Base-by-base conservation (phyloP, 495 filamentous ascomycete genomes). In the Neurospora pannonica region DNA sequence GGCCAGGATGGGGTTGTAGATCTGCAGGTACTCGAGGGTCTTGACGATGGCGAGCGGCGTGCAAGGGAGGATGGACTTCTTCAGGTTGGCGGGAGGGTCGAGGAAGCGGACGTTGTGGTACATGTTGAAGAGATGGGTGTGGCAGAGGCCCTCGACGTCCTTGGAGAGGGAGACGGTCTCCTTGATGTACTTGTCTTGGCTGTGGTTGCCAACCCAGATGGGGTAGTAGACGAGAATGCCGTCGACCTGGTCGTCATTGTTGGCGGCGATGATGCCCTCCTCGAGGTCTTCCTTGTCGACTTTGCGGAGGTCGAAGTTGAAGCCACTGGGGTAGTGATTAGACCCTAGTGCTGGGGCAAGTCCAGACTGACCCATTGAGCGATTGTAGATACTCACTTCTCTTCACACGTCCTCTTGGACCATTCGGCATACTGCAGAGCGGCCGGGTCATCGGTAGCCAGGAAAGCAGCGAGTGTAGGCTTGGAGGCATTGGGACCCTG, bases 221-320 rank as follows among this genome's bases (percentile, higher is more conserved):
- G 96, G 96, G 83, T 98, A 99, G 85, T 99, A 99, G 79, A 98
- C 93, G 76, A 99, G 95, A 77, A 98, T 97, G 76, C 96, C 96
- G 83, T 97, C 92, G 73, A 98, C 90, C 15, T 82, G 75, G 72
- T 86, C 77, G 82, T 98, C 94, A 38, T 85, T 82, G 83, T 99
- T 98, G 76, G 96, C 96, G 72, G 84, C 85, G 38, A 97, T 84
- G 78, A 99, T 90, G 71, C 89, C 87, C 74, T 97, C 92, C 86
- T 98, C 96, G 74, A 99, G 90, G 31, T 90, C 87, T 77, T 97
- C 95, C 75, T 94, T 95, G 77, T 91, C 86, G 54, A 97, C 89
- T 79, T 91, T 86, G 72, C 92, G 92, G 70, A 98, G 89, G 76
- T 94, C 88, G 82, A 97, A 99, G 42, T 86, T 85, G 84, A 98